Evolutionary conservation across 768 basidiomycete species (phyloP), one percentile per base, ranked within the genome.

Genomic region (Amanita brunnescens): DNA sequence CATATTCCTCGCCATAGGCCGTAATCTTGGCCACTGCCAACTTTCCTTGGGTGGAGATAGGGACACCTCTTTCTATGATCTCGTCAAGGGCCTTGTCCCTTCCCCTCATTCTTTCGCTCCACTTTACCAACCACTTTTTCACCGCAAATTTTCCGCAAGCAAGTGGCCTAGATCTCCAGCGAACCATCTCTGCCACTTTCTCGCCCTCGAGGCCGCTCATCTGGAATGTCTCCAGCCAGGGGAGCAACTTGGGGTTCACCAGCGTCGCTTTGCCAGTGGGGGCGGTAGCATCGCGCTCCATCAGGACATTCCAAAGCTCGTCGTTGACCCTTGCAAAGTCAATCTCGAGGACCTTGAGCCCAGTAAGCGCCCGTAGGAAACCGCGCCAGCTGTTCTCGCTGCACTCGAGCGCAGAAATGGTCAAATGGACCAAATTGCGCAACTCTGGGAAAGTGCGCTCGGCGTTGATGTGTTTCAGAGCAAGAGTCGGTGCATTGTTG

Each of bases 381-480:
- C 58, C 56, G 6, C 57, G 59, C 65, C 71, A 72, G 46, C 60
- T 66, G 9, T 55, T 54, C 14, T 58, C 47, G 48, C 62, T 67
- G 54, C 76, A 73, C 16, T 75, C 71, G 4, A 80, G 63, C 5
- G 73, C 73, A 3, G 64, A 65, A 23, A 78, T 65, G 26, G 63
- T 60, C 21, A 77, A 64, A 2, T 62, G 64, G 16, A 73, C 64
- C 24, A 75, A 62, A 21, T 57, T 57, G 7, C 52, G 54, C 18
- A 74, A 56, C 16, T 60, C 59, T 6, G 69, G 70, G 44, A 69
- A 57, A 20, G 55, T 47, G 46, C 26, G 33, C 26, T 35, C 50
- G 24, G 21, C 32, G 41, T 43, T 30, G 13, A 51, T 12, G 2
- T 20, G 18, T 18, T 44, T 43, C 9, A 43, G 20, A 13, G 30